phyloP scores from a whole-genome alignment of 2,329 filamentous ascomycete genomes.

The Beauveria australis region DNA sequence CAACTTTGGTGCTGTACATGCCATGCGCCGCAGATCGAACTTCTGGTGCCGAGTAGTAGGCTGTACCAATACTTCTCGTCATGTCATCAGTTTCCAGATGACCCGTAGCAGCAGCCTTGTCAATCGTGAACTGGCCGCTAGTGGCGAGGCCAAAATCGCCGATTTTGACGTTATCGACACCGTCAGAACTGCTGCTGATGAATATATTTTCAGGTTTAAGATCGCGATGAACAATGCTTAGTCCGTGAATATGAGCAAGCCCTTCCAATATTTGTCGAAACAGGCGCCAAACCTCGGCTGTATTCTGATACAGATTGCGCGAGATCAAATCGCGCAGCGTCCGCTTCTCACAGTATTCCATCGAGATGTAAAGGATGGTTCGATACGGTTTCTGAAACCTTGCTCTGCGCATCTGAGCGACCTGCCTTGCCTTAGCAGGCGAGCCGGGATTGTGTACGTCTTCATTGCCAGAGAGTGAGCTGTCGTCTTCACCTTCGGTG shows the following conservation, averaged over 20 bases:
- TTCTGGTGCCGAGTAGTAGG: constrained; percentile 89
- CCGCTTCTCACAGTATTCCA: constrained; percentile 96
- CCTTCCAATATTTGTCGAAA: constrained; percentile 90
- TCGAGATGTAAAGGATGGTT: constrained; percentile 89
- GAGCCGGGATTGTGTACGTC: constrained; percentile 23
- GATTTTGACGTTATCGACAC: constrained; percentile 83
- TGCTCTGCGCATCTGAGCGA: constrained; percentile 22
- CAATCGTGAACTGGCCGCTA: constrained; percentile 66
- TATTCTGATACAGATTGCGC: constrained; percentile 63
- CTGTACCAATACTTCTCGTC: constrained; percentile 66
- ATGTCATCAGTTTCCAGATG: constrained; percentile 50
- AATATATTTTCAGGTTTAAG: constrained; percentile 97
- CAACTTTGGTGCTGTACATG: constrained; percentile 86
- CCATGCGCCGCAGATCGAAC: constrained; percentile 67
- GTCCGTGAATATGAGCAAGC: constrained; percentile 77
- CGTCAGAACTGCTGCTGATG: constrained; percentile 61
- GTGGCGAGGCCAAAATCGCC: constrained; percentile 95
- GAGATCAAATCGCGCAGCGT: constrained; percentile 84
- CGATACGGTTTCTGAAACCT: constrained; percentile 46
- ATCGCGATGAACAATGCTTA: constrained; percentile 91
- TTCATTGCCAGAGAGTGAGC: constrained; percentile 22
- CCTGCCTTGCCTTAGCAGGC: constrained; percentile 23
- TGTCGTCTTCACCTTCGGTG: constrained; percentile 38
- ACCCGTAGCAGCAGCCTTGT: constrained; percentile 36
- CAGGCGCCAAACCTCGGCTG: constrained; percentile 77